Evolutionary conservation across 2,329 filamentous ascomycete genomes (phyloP).

Genomic region (Pyrenochaeta sp.): DNA sequence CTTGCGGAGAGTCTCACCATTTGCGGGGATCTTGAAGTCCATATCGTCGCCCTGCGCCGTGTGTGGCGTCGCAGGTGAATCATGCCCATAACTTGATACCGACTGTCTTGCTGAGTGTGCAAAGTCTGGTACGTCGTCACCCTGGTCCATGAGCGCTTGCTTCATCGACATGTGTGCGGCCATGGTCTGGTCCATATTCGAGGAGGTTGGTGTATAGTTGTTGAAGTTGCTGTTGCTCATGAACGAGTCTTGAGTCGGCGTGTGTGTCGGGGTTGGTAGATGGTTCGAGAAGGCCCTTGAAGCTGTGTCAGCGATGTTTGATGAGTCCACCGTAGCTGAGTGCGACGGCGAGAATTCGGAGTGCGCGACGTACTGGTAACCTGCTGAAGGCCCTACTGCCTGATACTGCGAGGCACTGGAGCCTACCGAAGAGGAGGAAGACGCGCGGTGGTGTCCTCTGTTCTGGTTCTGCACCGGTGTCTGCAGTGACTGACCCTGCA

Average conservation of each 20-base stretch:
- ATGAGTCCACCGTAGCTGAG: conserved; percentile 43
- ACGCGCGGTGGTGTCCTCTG: conserved; percentile 48
- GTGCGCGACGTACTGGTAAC: conserved; percentile 56
- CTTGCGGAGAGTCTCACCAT: conserved; percentile 61
- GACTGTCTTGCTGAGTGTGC: conserved; percentile 64
- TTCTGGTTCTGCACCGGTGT: conserved; percentile 40
- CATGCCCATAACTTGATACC: conserved; percentile 67
- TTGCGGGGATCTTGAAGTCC: conserved; percentile 61
- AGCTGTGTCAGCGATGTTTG: conserved; percentile 44
- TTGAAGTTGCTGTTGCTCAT: conserved; percentile 56
- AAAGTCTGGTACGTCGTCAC: conserved; percentile 61
- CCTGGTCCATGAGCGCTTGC: conserved; percentile 63
- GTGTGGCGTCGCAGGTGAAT: conserved; percentile 69
- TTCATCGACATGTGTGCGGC: conserved; percentile 68
- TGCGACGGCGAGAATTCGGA: conserved; percentile 55
- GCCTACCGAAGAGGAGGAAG: conserved; percentile 51
- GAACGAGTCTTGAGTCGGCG: conserved; percentile 62
- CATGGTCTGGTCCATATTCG: conserved; percentile 54
- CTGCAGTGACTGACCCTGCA: conserved; percentile 44
- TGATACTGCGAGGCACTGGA: conserved; percentile 49
- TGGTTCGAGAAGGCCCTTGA: conserved; percentile 58
- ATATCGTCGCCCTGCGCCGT: conserved; percentile 62
- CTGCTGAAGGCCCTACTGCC: conserved; percentile 33
- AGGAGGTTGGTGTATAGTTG: conserved; percentile 54
- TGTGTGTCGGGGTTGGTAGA: conserved; percentile 64